A percentile compares a stretch with the other conserved stretches of the same genome.
Evolutionary conservation across 2,329 filamentous ascomycete genomes (phyloP).

Genomic region (Plectosphaerella sp.): DNA sequence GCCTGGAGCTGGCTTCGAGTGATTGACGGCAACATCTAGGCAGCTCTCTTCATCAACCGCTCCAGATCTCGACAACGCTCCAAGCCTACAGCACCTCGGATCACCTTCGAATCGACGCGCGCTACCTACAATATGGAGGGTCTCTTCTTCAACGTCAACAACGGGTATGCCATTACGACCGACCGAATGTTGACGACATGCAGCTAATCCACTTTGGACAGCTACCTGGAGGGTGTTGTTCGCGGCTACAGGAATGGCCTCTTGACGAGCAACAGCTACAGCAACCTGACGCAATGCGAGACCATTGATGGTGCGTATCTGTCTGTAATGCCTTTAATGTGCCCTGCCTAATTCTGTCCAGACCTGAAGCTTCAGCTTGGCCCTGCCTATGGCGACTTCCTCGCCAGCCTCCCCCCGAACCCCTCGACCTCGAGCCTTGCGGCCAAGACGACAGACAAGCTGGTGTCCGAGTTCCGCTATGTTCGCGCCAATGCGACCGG

Average conservation of each 20-base stretch:
- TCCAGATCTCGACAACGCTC: too few relatives aligned
- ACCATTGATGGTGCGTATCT: slow-evolving; percentile 76
- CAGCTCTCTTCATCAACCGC: too few relatives aligned
- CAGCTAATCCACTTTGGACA: slow-evolving; percentile 30
- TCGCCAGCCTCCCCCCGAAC: slow-evolving; percentile 88
- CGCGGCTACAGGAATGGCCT: slow-evolving; percentile 94
- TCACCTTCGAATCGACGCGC: slow-evolving; percentile 1
- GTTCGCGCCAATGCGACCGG: slow-evolving; percentile 90
- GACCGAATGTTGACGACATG: background rate
- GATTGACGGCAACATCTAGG: too few relatives aligned
- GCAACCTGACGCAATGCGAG: slow-evolving; percentile 95
- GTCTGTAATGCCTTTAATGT: slow-evolving; percentile 3
- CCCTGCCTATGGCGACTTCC: slow-evolving; percentile 95
- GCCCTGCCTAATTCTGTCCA: slow-evolving; percentile 31
- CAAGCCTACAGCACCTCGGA: too few relatives aligned
- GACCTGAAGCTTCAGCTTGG: slow-evolving; percentile 97
- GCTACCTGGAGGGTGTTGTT: slow-evolving; percentile 96
- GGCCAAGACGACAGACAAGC: slow-evolving; percentile 93
- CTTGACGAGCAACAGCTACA: slow-evolving; percentile 85
- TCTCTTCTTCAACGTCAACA: slow-evolving; percentile 90
- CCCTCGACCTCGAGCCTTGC: slow-evolving; percentile 94
- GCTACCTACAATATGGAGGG: slow-evolving; percentile 66
- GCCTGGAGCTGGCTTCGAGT: too few relatives aligned
- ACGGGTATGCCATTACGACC: slow-evolving; percentile 58
- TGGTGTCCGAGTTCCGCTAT: slow-evolving; percentile 96